These are phyloP conservation scores for Penium margaritaceum DNA, from an alignment of 139 green algal genomes.

Conservation along the genomic window DNA sequence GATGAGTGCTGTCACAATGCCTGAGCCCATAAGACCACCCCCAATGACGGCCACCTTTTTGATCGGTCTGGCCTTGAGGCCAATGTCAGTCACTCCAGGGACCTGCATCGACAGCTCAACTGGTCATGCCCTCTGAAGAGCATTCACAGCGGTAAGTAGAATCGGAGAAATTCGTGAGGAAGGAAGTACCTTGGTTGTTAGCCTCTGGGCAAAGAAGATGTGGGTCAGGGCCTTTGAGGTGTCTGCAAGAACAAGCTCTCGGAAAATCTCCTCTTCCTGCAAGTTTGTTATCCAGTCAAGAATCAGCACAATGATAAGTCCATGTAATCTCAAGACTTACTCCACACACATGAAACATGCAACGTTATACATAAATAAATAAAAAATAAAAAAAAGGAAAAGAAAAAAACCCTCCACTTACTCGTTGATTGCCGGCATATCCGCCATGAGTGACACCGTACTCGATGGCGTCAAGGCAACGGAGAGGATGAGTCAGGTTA, in stretches of 20 bases:
- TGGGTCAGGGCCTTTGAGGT: conserved; percentile 81
- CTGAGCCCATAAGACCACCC: conserved; percentile 91
- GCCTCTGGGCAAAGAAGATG: conserved; percentile 93
- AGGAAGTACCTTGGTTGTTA: conserved; percentile 70
- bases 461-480: conserved; percentile 86
- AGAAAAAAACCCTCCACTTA: too few relatives aligned
- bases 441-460: conserved; percentile 72
- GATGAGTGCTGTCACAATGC: conserved; percentile 83
- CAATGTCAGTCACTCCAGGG: conserved; percentile 70
- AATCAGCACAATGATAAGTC: too few relatives aligned
- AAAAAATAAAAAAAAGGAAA: too few relatives aligned
- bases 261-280: conserved; percentile 45
- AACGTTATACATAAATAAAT: too few relatives aligned
- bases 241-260: conserved; percentile 42
- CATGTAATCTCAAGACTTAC: too few relatives aligned
- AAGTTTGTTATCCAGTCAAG: too few relatives aligned
- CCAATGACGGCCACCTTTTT: conserved; percentile 81
- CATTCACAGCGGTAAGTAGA: not conserved
- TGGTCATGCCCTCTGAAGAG: not conserved
- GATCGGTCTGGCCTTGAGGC: conserved; percentile 72
- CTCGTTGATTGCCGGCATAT: conserved; percentile 67
- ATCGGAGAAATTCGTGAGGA: not conserved
- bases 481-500: conserved; percentile 71
- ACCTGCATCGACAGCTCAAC: conserved; percentile 39
- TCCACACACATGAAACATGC: too few relatives aligned